phyloP scores from a whole-genome alignment of 2,329 filamentous ascomycete genomes.

The Nigrospora osmanthi region DNA sequence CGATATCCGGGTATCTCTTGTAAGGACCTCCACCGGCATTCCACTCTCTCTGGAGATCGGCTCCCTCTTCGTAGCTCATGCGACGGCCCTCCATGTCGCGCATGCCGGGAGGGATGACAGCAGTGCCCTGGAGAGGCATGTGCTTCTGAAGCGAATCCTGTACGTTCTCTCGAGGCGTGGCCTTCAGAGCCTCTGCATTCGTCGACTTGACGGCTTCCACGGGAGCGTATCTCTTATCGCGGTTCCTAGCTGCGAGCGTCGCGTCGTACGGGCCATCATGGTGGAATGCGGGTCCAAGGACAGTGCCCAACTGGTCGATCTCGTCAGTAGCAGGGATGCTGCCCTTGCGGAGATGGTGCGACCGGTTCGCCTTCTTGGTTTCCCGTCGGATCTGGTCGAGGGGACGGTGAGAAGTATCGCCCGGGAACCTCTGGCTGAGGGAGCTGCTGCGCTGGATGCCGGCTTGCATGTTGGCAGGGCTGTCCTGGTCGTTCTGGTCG shows the following conservation, averaged over 20 bases:
- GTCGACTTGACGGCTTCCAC: constrained; percentile 67
- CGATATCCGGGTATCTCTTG: constrained; percentile 65
- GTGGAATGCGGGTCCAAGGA: constrained; percentile 62
- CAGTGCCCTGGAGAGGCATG: constrained; percentile 74
- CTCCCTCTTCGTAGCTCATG: constrained; percentile 78
- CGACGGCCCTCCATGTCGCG: constrained; percentile 59
- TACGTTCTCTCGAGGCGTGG: constrained; percentile 74
- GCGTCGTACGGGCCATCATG: constrained; percentile 90
- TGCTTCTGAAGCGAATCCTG: constrained; percentile 65
- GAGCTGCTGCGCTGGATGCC: constrained; percentile 22
- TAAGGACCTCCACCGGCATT: constrained; percentile 67
- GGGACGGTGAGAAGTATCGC: constrained; percentile 57
- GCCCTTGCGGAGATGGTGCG: constrained; percentile 58
- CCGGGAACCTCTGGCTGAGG: constrained; percentile 51
- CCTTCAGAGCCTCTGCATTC: constrained; percentile 70
- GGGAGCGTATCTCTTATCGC: constrained; percentile 53
- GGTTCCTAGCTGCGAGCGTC: constrained; percentile 67
- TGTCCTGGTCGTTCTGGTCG: not conserved
- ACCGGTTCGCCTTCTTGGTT: constrained; percentile 55
- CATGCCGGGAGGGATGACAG: constrained; percentile 66
- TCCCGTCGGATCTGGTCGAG: constrained; percentile 60
- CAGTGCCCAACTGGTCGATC: constrained; percentile 72
- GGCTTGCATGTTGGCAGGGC: not conserved
- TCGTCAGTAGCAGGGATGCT: constrained; percentile 62
- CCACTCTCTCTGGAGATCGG: constrained; percentile 72